phyloP scores from a whole-genome alignment of 2,329 filamentous ascomycete species.

The Cladosporium velox region DNA sequence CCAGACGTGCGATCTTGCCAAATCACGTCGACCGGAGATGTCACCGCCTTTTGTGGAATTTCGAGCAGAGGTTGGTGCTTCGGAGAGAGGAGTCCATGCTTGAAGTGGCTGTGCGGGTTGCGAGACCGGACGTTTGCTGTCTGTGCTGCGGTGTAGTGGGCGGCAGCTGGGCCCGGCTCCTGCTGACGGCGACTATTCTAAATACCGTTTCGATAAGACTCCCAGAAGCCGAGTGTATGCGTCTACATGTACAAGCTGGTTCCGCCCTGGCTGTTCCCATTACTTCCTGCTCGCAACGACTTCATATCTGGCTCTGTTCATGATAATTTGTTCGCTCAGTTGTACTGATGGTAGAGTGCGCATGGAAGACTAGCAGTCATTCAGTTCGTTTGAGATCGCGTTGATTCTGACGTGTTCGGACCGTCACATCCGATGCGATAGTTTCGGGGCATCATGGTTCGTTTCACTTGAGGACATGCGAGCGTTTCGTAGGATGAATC shows the following conservation, averaged over 20 bases:
- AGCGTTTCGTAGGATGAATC: not conserved
- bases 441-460: not conserved
- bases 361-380: not conserved
- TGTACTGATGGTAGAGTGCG: not conserved
- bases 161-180: not conserved
- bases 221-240: not conserved
- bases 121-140: not conserved
- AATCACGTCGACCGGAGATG: not conserved
- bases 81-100: not conserved
- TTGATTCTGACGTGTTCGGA: not conserved
- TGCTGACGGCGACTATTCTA: not conserved
- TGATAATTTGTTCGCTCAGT: not conserved
- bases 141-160: not conserved
- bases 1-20: not conserved
- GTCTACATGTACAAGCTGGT: not conserved
- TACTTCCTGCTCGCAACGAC: not conserved
- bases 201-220: not conserved
- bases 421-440: not conserved
- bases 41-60: not conserved
- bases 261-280: not conserved
- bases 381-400: not conserved
- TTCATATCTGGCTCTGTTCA: not conserved
- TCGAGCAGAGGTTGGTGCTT: not conserved
- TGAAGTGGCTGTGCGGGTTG: not conserved
- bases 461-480: not conserved